These are phyloP conservation scores for Lodderomyces orthopsilosis DNA, from an alignment of 1,139 yeast species.

Conservation along the genomic window DNA sequence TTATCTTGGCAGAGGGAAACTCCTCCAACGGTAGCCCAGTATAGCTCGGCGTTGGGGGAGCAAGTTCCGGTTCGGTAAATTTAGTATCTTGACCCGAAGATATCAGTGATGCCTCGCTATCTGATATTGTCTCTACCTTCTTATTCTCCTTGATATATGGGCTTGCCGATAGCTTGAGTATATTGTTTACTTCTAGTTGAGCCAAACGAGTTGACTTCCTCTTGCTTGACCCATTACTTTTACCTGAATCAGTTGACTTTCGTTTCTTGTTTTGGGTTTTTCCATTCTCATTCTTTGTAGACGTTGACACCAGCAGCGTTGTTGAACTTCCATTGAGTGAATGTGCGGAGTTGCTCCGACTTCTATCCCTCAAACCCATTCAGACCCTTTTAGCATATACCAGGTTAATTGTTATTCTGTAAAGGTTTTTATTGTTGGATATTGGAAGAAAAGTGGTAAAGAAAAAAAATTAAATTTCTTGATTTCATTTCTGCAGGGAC, in stretches of 20 bases:
- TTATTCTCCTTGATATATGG: conserved; percentile 11
- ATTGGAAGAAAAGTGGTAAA: neutral
- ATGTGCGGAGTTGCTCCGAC: conserved; percentile 4
- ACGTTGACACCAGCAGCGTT: conserved; percentile 1
- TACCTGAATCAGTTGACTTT: neutral
- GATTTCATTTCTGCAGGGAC: neutral
- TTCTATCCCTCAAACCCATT: conserved; percentile 9
- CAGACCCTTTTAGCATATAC: neutral
- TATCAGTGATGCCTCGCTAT: conserved; percentile 5
- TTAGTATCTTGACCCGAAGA: conserved; percentile 16
- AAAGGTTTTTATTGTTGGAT: neutral
- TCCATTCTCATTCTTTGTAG: neutral
- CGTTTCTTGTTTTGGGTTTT: conserved; percentile 2
- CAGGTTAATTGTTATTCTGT: neutral
- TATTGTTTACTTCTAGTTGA: conserved; percentile 5
- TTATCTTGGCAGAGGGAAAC: conserved; percentile 54
- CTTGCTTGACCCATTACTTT: conserved; percentile 25
- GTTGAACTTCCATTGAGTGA: conserved; percentile 1
- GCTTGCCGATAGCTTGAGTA: conserved; percentile 12
- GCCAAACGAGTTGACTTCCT: conserved; percentile 15
- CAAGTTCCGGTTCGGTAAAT: conserved; percentile 59
- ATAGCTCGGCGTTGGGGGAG: conserved; percentile 49
- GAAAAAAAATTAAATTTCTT: neutral
- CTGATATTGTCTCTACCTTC: conserved; percentile 6
- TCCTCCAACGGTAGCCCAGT: conserved; percentile 70